Evolutionary conservation across 768 basidiomycete species (phyloP).

Genomic region (Punctularia strigosozonata): DNA sequence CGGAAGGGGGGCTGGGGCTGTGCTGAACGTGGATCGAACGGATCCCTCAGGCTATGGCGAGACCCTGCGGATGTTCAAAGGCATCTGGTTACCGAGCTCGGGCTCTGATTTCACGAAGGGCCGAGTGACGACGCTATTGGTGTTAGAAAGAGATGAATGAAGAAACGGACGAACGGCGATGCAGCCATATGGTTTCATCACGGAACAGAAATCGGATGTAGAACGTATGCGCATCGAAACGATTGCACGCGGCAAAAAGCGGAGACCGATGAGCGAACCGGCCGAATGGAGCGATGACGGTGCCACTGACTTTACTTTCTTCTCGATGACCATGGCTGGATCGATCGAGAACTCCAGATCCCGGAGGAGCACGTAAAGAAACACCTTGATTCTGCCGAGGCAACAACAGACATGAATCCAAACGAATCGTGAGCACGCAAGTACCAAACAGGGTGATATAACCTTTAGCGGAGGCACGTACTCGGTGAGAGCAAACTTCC

Average conservation of each 20-base stretch:
- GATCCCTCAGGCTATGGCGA: no score
- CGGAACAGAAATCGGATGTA: neutral
- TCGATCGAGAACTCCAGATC: conserved; percentile 45
- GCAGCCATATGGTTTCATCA: no score
- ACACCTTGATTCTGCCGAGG: conserved; percentile 44
- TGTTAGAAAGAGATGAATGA: no score
- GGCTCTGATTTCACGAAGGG: conserved; percentile 46
- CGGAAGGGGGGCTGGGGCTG: no score
- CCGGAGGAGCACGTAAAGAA: conserved; percentile 44
- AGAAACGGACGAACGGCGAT: no score
- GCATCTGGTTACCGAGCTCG: conserved; percentile 49
- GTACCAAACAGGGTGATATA: no score
- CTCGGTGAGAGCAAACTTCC: conserved; percentile 49
- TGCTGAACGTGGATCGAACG: no score
- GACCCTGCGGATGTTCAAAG: conserved; percentile 33
- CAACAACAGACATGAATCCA: conserved; percentile 1
- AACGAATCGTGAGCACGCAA: no score
- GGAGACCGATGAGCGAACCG: conserved; percentile 8
- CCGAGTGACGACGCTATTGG: conserved; percentile 43
- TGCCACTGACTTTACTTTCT: conserved; percentile 46
- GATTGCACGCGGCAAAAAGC: neutral
- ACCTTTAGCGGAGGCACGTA: no score
- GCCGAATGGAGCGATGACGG: conserved; percentile 11
- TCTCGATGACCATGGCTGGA: conserved; percentile 43
- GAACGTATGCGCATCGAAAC: neutral